These are phyloP conservation scores for Endotrypanum monterogeii DNA, from an alignment of 208 protist genomes.

Conservation along the genomic window DNA sequence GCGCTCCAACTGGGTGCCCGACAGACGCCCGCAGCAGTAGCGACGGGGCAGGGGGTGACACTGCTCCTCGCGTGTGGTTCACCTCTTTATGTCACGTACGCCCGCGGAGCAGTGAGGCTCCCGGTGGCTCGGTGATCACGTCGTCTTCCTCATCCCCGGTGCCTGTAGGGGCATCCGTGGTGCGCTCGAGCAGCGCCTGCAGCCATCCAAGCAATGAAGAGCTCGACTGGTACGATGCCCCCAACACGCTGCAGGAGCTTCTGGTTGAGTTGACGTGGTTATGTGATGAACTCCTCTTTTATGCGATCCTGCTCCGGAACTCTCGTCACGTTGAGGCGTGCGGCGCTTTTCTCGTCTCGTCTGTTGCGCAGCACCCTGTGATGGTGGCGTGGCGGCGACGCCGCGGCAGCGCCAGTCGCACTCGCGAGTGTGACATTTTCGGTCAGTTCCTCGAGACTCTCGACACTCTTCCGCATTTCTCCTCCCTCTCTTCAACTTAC, in stretches of 20 bases:
- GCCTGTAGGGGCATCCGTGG: neutral
- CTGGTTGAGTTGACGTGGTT: conserved; percentile 84
- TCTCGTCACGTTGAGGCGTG: conserved; percentile 77
- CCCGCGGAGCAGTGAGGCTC: conserved; percentile 16
- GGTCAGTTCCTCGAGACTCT: conserved; percentile 34
- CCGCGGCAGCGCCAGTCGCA: conserved; percentile 22
- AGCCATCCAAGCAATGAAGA: conserved; percentile 7
- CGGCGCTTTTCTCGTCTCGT: conserved; percentile 63
- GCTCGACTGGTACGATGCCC: conserved; percentile 7
- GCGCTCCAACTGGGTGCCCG: neutral
- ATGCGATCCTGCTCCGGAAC: conserved; percentile 80
- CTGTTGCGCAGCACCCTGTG: conserved; percentile 68
- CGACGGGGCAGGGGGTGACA: conserved; percentile 7
- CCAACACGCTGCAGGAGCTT: conserved; percentile 42
- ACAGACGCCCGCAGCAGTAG: conserved; percentile 8
- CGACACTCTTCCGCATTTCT: conserved; percentile 22
- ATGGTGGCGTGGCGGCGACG: conserved; percentile 64
- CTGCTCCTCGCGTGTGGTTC: neutral
- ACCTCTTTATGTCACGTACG: neutral
- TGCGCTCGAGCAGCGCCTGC: neutral
- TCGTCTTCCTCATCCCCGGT: conserved; percentile 4
- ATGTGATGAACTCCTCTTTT: conserved; percentile 83
- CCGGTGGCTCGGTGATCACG: neutral
- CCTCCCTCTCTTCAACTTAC: conserved; percentile 7
- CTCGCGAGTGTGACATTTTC: conserved; percentile 43